phyloP scores from a whole-genome alignment of 208 protist genomes.

The Leishmania guyanensis region DNA sequence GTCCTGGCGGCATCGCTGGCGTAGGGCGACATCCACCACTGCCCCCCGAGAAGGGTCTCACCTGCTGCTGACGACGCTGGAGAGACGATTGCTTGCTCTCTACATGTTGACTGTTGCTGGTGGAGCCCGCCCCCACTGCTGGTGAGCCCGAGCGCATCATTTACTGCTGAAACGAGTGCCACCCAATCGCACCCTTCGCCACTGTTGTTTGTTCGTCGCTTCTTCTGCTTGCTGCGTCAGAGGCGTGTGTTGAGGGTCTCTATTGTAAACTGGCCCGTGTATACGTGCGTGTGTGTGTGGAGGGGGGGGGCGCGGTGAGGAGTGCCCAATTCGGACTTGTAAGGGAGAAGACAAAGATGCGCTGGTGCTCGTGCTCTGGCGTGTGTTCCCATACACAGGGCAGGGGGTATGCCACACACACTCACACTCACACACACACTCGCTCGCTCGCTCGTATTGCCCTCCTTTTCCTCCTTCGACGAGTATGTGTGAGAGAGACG shows the following conservation, averaged over 20 bases:
- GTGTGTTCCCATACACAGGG: too few relatives aligned
- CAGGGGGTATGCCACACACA: too few relatives aligned
- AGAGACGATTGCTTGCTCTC: background rate
- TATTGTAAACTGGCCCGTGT: too few relatives aligned
- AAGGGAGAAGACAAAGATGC: background rate
- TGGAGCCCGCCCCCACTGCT: background rate
- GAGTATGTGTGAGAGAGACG: background rate
- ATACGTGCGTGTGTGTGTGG: background rate
- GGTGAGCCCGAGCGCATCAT: constrained; percentile 1
- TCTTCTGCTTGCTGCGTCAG: background rate
- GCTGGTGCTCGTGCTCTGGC: too few relatives aligned
- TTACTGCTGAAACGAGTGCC: background rate
- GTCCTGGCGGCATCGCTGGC: background rate
- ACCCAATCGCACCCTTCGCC: background rate
- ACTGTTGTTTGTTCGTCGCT: too few relatives aligned
- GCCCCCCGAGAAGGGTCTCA: too few relatives aligned
- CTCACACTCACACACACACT: too few relatives aligned
- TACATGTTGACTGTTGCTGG: constrained; percentile 21
- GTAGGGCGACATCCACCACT: background rate
- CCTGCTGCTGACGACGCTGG: constrained; percentile 2
- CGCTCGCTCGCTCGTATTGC: background rate
- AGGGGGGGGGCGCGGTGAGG: too few relatives aligned
- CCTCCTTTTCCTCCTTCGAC: background rate
- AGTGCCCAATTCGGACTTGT: too few relatives aligned
- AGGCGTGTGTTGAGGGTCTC: background rate